A percentile compares a stretch with the other conserved stretches of the same genome.
Evolutionary conservation across 345 rosid genomes (phyloP).

Genomic region (Bruguiera gymnorhiza): DNA sequence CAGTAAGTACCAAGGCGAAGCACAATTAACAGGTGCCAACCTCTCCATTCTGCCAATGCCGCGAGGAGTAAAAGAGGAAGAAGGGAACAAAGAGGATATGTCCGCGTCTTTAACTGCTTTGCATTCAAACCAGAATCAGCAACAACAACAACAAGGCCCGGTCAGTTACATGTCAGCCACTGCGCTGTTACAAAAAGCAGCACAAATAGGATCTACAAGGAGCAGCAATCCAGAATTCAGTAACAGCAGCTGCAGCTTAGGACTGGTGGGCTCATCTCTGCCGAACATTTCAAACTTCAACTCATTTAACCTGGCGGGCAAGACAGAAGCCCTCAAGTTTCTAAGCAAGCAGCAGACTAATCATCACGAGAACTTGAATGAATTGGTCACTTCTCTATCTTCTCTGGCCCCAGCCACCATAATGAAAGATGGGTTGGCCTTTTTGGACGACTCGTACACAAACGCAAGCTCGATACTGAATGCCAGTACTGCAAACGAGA

Average conservation of each 20-base stretch:
- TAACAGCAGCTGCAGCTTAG: slow-evolving; percentile 13
- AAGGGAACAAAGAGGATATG: slow-evolving; percentile 24
- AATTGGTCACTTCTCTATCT: slow-evolving; percentile 14
- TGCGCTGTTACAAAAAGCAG: slow-evolving; percentile 74
- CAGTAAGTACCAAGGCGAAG: slow-evolving; percentile 30
- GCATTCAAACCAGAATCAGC: slow-evolving; percentile 21
- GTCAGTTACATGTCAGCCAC: slow-evolving; percentile 71
- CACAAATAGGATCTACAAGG: slow-evolving; percentile 77
- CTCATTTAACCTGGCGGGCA: slow-evolving; percentile 5
- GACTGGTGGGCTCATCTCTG: slow-evolving; percentile 18
- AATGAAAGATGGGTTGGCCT: neutral
- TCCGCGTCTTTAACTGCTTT: slow-evolving; percentile 25
- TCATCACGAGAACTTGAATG: slow-evolving; percentile 21
- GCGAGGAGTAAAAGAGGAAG: slow-evolving; percentile 29
- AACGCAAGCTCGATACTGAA: slow-evolving; percentile 8
- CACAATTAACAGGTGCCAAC: slow-evolving; percentile 15
- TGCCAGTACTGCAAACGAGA: slow-evolving; percentile 1
- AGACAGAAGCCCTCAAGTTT: neutral
- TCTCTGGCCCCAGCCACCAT: neutral
- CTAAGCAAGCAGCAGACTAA: slow-evolving; percentile 8
- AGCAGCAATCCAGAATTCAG: slow-evolving; percentile 35
- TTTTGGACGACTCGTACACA: neutral
- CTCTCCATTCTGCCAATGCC: slow-evolving; percentile 19
- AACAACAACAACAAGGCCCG: slow-evolving; percentile 14
- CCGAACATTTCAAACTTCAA: slow-evolving; percentile 2